Evolutionary conservation across 805 yeast genomes (phyloP), one percentile per base, ranked within the genome.

Genomic region (Limtongia smithiae): DNA sequence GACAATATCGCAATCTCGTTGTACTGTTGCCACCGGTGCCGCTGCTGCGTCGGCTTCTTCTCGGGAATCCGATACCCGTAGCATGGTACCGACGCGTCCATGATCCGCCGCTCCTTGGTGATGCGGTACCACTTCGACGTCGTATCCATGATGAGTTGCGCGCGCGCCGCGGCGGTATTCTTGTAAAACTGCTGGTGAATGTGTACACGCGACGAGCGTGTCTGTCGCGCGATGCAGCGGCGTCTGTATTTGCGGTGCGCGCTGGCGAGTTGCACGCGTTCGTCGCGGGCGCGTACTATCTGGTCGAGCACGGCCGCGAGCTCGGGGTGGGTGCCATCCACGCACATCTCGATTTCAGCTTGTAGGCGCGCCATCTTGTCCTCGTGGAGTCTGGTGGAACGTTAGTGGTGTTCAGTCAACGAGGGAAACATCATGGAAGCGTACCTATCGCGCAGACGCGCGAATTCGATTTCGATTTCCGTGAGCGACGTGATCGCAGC

Each of bases 281-380:
- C 81, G 57, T 87, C 87, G 57, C 88, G 81, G 57, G 83, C 81
- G 37, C 79, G 77, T 50, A 83, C 85, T 44, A 93, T 80, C 35
- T 52, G 56, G 18, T 48, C 58, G 37, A 52, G 42, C 1, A 58
- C 34, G 9, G 49, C 42, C 33, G 85, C 76, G 46, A 91, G 75
- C 60, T 90, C 96, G 0, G 97, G 97, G 67, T 93, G 98, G 18
- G 88, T 78, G 11, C 96, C 96, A 55, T 82, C 83, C 30, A 82
- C 70, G 68, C 97, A 90, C 76, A 91, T 78, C 60, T 83, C 83
- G 53, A 91, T 71, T 65, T 93, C 98, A 38, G 84, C 82, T 58
- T 87, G 86, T 56, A 85, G 74, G 54, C 85, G 78, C 32, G 77
- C 72, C 62, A 90, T 70, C 65, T 87, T 90, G 64, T 89, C 95